Percentiles rank a stretch among this genome's conserved stretches.
Conservation (phyloP, 306 rosid species). For the Quercus ilex region DNA sequence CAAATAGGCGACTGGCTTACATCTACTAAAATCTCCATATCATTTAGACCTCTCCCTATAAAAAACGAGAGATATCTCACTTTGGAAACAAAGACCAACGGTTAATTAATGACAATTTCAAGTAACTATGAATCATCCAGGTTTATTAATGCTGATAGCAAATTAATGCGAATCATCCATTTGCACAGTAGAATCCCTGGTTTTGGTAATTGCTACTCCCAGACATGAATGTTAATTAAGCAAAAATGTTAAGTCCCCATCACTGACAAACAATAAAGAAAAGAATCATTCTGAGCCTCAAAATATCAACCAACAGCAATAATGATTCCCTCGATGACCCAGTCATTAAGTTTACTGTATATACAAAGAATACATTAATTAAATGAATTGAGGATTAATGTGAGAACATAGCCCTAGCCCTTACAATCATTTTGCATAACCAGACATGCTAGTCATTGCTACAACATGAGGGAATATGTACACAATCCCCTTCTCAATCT, state of each 20-base stretch:
- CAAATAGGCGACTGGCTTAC: too few relatives aligned
- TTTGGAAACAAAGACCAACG: too few relatives aligned
- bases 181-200: not conserved
- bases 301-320: not conserved
- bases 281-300: not conserved
- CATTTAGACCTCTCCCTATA: too few relatives aligned
- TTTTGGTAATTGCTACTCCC: not conserved
- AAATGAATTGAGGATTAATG: constrained; percentile 4
- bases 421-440: constrained; percentile 6
- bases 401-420: not conserved
- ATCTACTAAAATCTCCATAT: too few relatives aligned
- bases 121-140: not conserved
- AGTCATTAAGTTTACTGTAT: not conserved
- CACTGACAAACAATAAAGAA: not conserved
- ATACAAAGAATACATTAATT: not conserved
- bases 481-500: constrained; percentile 27
- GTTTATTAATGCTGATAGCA: too few relatives aligned
- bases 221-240: not conserved
- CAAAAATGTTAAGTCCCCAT: not conserved
- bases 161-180: not conserved
- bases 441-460: not conserved
- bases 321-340: not conserved
- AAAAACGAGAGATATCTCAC: too few relatives aligned
- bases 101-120: too few relatives aligned
- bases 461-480: constrained; percentile 13